Base-by-base conservation (phyloP, 768 basidiomycete genomes). In the Mrakia gelida region DNA sequence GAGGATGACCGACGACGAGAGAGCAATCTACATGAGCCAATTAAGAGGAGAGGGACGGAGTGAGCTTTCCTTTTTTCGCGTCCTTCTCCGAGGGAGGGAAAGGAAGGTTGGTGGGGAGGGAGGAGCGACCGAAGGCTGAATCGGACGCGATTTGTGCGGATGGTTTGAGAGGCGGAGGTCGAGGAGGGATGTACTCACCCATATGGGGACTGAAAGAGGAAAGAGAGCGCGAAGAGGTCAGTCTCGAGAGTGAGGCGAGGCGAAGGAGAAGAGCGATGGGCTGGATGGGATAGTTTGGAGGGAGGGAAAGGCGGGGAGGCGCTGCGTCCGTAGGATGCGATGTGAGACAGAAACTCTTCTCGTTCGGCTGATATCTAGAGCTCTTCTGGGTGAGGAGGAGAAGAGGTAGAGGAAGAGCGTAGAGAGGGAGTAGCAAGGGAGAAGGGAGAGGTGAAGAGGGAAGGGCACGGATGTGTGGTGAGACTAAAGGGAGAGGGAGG, bases 1-100 rank as follows among this genome's bases (percentile, higher is more conserved):
- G 78, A 97, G 90, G 86, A 98, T 98, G 83, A 98, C 95, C 11
- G 89, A 84, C 34, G 94, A 93, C 80, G 91, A 92, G 81, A 96
- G 91, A 28, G 89, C 86, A 82, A 97, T 98, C 96, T 77, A 34
- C 43, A 45, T 38, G 18, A 52, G 54, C 52, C 10, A 75, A 65
- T 5, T 28, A 15, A 45, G 45, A 45, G 45, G 5, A 13, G 45
- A 13, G 11, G 34, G 9, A 10, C 23, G 15, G 28, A 11, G 59
- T 67, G 38, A 75, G 73, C 73, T 38, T 56, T 8, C 38, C 8
- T 38, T 38, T 38, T 21, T 28, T 59, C 59, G 59, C 28, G 61
- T 32, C 38, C 30, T 45, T 15, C 49, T 45, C 15, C 15, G 7
- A 16, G 45, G 45, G 45, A 16, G 15, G 45, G 45, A 6, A 49